phyloP scores from a whole-genome alignment of 2,329 filamentous ascomycete genomes.

The Phialophora verrucosa region DNA sequence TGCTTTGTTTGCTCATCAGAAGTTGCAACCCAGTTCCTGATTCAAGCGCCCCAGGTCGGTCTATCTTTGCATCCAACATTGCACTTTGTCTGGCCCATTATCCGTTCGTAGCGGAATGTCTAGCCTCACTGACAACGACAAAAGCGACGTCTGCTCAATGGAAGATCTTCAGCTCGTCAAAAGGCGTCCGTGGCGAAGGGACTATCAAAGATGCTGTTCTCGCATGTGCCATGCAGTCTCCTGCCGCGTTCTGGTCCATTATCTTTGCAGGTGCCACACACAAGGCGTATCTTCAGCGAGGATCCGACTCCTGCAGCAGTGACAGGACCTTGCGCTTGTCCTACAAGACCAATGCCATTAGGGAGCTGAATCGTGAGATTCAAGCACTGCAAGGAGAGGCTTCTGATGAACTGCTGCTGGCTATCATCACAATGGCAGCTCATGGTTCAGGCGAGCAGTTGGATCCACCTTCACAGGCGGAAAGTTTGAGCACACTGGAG shows the following conservation, averaged over 20 bases:
- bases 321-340: constrained; percentile 18
- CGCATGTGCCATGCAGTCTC: constrained; percentile 22
- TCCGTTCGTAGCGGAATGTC: constrained; percentile 3
- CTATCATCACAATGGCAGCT: constrained; percentile 26
- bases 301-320: neutral
- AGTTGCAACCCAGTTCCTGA: neutral
- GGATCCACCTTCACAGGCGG: constrained; percentile 8
- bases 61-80: constrained; percentile 9
- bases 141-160: constrained; percentile 23
- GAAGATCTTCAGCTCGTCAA: constrained; percentile 24
- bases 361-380: constrained; percentile 19
- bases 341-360: constrained; percentile 27
- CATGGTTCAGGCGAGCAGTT: constrained; percentile 26
- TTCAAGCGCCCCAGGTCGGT: constrained; percentile 11
- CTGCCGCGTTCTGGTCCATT: constrained; percentile 24
- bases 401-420: constrained; percentile 22
- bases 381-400: constrained; percentile 11
- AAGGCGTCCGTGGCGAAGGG: constrained; percentile 1
- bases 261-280: constrained; percentile 31
- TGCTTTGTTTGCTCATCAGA: neutral
- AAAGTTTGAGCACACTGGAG: constrained; percentile 18
- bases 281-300: constrained; percentile 19
- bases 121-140: constrained; percentile 6
- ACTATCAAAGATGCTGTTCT: constrained; percentile 26
- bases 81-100: constrained; percentile 19